These are phyloP conservation scores for Candida silvicultrix DNA, from an alignment of 805 yeast genomes.

Conservation along the genomic window DNA sequence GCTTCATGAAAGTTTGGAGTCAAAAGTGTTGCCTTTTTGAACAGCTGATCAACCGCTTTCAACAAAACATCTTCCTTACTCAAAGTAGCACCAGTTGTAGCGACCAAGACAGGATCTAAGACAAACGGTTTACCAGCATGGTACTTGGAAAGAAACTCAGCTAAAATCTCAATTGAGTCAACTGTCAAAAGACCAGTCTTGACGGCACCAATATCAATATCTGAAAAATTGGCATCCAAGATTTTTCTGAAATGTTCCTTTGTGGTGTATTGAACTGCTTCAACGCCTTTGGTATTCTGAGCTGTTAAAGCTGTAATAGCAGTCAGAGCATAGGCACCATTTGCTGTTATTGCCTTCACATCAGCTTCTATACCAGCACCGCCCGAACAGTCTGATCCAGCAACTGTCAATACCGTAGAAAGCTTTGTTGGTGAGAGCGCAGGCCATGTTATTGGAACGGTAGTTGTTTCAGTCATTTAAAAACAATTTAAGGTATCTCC, in stretches of 20 bases:
- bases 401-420: conserved; percentile 41
- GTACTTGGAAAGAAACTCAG: conserved; percentile 26
- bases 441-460: conserved; percentile 1
- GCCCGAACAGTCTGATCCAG: conserved; percentile 83
- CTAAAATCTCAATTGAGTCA: conserved; percentile 45
- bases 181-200: conserved; percentile 75
- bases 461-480: not conserved
- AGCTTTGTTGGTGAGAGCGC: conserved; percentile 10
- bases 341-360: conserved; percentile 69
- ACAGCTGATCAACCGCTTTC: conserved; percentile 34
- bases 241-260: conserved; percentile 38
- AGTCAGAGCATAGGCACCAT: conserved; percentile 69
- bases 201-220: conserved; percentile 57
- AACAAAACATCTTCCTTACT: conserved; percentile 41
- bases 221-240: conserved; percentile 49
- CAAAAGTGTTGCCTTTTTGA: conserved; percentile 49
- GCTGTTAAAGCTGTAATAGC: conserved; percentile 77
- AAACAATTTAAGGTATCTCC: too few relatives aligned
- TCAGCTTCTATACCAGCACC: conserved; percentile 95
- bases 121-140: conserved; percentile 36
- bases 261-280: conserved; percentile 35
- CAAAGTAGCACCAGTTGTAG: conserved; percentile 68
- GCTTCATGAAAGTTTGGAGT: conserved; percentile 82
- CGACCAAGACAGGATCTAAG: conserved; percentile 80
- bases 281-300: conserved; percentile 56